Base-by-base conservation (phyloP, 805 yeast species). In the Metschnikowia koreensis region DNA sequence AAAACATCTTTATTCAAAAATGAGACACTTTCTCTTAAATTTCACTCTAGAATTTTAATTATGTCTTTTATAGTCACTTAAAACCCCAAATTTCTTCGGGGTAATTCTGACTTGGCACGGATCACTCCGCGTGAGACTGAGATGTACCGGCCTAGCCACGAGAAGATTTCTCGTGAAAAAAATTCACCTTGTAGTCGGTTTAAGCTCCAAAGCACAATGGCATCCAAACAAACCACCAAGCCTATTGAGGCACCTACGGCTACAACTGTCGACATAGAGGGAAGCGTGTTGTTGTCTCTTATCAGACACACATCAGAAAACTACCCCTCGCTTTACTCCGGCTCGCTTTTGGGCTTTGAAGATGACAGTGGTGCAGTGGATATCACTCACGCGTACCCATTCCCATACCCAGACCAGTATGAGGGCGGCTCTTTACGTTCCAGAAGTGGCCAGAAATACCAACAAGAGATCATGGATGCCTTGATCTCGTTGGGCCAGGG, bases 301-400 rank as follows among this genome's bases (percentile, higher is more conserved):
- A 73, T 84, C 59, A 83, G 84, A 66, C 87, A 86, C 65, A 82
- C 88, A 9, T 75, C 87, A 17, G 87, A 83, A 50, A 70, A 79
- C 59, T 77, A 74, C 62, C 88, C 91, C 41, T 74, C 81, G 39
- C 71, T 82, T 28, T 84, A 79, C 53, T 75, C 84, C 29, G 96
- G 96, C 17, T 83, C 89, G 38, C 74, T 89, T 49, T 81, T 84
- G 51, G 96, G 96, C n/a, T 74, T 84, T 53, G 89, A 85, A 64
- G 81, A 80, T 51, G 81, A 79, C 50, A 73, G 66, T 34, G 80
- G 79, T 41, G 68, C 73, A 11, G 73, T 80, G 36, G 77, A 72
- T 57, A 67, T 81, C 50, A 75, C 89, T 11, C 86, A 84, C 59
- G 74, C 83, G 22, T 87, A 82, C 70, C 84, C 88, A 47, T 85